Conservation (phyloP, 2,329 filamentous ascomycete species). For the Alternaria brassicae region DNA sequence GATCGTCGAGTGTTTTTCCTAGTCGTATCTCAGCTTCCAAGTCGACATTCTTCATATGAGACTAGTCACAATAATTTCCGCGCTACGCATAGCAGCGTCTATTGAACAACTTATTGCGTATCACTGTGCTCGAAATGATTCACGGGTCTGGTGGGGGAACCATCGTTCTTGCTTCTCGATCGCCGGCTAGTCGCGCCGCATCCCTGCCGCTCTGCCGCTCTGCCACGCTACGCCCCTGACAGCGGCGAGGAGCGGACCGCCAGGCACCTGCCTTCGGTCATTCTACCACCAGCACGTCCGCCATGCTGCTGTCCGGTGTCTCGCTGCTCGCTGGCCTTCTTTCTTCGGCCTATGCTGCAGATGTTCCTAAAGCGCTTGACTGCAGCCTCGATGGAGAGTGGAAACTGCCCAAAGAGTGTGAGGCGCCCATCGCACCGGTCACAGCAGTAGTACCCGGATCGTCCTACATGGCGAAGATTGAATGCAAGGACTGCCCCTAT, state of each 20-base stretch:
- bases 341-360: slow-evolving; percentile 8
- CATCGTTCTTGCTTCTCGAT: background rate
- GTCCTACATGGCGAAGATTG: slow-evolving; percentile 42
- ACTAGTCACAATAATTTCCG: too few species aligned
- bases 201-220: slow-evolving; percentile 2
- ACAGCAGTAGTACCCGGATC: slow-evolving; percentile 31
- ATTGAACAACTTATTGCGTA: too few species aligned
- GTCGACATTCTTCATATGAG: too few species aligned
- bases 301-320: slow-evolving; percentile 11
- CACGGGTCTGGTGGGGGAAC: background rate
- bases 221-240: slow-evolving; percentile 23
- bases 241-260: slow-evolving; percentile 17
- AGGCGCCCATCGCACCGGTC: slow-evolving; percentile 32
- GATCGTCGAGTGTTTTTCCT: too few species aligned
- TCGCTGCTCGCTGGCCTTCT: slow-evolving; percentile 20
- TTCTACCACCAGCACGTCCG: slow-evolving; percentile 17
- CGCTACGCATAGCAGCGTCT: too few species aligned
- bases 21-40: too few species aligned
- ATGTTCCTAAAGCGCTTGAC: slow-evolving; percentile 21
- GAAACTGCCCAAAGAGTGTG: slow-evolving; percentile 25
- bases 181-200: slow-evolving; percentile 2
- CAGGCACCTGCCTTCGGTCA: slow-evolving; percentile 12
- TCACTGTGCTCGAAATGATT: background rate
- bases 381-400: slow-evolving; percentile 19
- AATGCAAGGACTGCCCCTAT: slow-evolving; percentile 40